phyloP scores from a whole-genome alignment of 2,329 filamentous ascomycete species.

The Moelleriella libera region DNA sequence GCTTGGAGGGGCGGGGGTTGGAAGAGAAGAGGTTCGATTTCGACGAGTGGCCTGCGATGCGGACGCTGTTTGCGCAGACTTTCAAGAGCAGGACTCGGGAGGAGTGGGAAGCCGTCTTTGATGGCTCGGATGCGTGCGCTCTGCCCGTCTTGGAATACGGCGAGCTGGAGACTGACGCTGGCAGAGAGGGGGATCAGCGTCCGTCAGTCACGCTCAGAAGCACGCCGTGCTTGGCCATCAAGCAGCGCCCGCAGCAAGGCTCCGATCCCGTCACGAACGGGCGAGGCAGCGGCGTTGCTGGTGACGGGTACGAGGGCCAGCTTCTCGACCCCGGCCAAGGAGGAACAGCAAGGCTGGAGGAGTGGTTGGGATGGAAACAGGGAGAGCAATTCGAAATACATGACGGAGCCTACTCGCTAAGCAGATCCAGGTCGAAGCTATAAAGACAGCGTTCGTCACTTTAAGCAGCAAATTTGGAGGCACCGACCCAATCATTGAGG shows the following conservation, averaged over 20 bases:
- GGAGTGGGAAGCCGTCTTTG: slow-evolving; percentile 79
- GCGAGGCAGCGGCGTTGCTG: slow-evolving; percentile 50
- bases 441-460: slow-evolving; percentile 7
- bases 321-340: slow-evolving; percentile 53
- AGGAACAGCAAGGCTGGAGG: slow-evolving; percentile 51
- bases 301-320: slow-evolving; percentile 50
- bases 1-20: slow-evolving; percentile 36
- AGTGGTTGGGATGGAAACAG: slow-evolving; percentile 67
- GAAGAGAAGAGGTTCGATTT: slow-evolving; percentile 43
- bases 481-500: no score
- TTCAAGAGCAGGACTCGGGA: slow-evolving; percentile 58
- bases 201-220: slow-evolving; percentile 53
- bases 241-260: slow-evolving; percentile 21
- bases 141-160: slow-evolving; percentile 69
- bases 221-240: slow-evolving; percentile 55
- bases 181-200: slow-evolving; percentile 53
- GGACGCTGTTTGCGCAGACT: slow-evolving; percentile 38
- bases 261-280: slow-evolving; percentile 30
- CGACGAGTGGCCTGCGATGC: slow-evolving; percentile 53
- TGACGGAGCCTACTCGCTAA: slow-evolving; percentile 45
- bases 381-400: slow-evolving; percentile 57
- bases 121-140: slow-evolving; percentile 83
- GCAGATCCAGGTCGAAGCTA: slow-evolving; percentile 15
- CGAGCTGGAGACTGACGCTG: slow-evolving; percentile 45
- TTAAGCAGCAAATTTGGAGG: not conserved